Percentiles rank a stretch among this genome's conserved stretches.
Evolutionary conservation across 148 eudicot genomes (phyloP).

Genomic region (Fagopyrum esculentum): DNA sequence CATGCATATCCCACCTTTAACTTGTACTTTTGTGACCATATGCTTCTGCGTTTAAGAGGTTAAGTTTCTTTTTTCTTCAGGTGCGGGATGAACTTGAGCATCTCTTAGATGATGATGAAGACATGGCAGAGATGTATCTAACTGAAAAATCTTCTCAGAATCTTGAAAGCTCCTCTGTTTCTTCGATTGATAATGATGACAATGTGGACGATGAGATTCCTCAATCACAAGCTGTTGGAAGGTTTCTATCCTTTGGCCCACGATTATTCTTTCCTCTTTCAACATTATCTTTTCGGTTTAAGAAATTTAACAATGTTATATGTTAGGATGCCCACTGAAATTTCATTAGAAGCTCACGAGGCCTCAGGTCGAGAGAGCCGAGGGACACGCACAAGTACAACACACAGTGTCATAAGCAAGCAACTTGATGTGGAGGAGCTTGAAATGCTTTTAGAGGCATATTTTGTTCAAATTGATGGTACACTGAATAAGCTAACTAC

Average conservation of each 20-base stretch:
- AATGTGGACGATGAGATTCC: slow-evolving; percentile 42
- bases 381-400: slow-evolving; percentile 73
- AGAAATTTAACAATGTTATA: slow-evolving; percentile 3
- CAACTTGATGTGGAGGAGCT: slow-evolving; percentile 96
- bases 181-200: slow-evolving; percentile 52
- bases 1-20: not conserved
- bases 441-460: slow-evolving; percentile 99
- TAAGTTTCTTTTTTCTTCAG: slow-evolving; percentile 27
- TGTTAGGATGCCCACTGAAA: slow-evolving; percentile 51
- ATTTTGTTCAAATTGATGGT: slow-evolving; percentile 95
- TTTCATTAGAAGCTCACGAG: slow-evolving; percentile 39
- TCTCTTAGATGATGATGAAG: slow-evolving; percentile 85
- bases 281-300: not conserved
- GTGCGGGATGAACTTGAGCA: slow-evolving; percentile 98
- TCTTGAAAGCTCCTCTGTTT: slow-evolving; percentile 53
- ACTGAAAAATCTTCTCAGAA: slow-evolving; percentile 75
- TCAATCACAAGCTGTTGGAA: slow-evolving; percentile 51
- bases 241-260: slow-evolving; percentile 24
- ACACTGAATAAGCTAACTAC: slow-evolving; percentile 93
- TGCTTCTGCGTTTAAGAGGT: slow-evolving; percentile 4
- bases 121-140: slow-evolving; percentile 98
- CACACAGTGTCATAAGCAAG: slow-evolving; percentile 67
- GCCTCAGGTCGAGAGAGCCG: slow-evolving; percentile 52
- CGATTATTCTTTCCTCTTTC: slow-evolving; percentile 10
- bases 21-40: not conserved